Conservation (phyloP, 179 eudicot genomes). For the Amaranthus tricolor region DNA sequence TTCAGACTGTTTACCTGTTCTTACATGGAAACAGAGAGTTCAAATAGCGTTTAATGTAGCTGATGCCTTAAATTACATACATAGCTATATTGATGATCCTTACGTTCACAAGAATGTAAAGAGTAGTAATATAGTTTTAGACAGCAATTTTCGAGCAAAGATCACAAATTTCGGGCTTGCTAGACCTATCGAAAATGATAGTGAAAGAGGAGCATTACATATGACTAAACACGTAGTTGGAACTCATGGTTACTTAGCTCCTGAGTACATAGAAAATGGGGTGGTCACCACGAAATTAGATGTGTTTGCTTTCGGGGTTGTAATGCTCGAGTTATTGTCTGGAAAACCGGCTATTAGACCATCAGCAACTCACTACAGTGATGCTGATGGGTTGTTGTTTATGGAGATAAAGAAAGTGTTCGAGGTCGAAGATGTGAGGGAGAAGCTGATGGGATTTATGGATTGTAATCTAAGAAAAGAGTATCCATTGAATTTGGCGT, state of each 20-base stretch:
- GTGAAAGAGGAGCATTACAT: slow-evolving; percentile 35
- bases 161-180: slow-evolving; percentile 69
- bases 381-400: slow-evolving; percentile 34
- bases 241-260: slow-evolving; percentile 74
- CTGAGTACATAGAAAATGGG: slow-evolving; percentile 72
- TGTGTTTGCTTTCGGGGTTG: slow-evolving; percentile 67
- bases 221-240: slow-evolving; percentile 77
- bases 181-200: slow-evolving; percentile 39
- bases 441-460: slow-evolving; percentile 47
- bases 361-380: slow-evolving; percentile 20
- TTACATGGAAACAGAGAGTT: slow-evolving; percentile 68
- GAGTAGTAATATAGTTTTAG: slow-evolving; percentile 63
- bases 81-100: slow-evolving; percentile 66
- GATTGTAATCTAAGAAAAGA: slow-evolving; percentile 45
- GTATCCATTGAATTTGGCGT: slow-evolving; percentile 62
- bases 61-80: slow-evolving; percentile 70
- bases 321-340: slow-evolving; percentile 62
- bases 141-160: slow-evolving; percentile 51
- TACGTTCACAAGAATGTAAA: slow-evolving; percentile 74
- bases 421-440: slow-evolving; percentile 53
- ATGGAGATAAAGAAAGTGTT: slow-evolving; percentile 36
- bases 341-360: slow-evolving; percentile 42
- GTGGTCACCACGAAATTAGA: slow-evolving; percentile 67
- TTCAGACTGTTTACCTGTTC: slow-evolving; percentile 12
- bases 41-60: slow-evolving; percentile 63